Evolutionary conservation across 306 rosid species (phyloP).

Genomic region (Castanea sativa): DNA sequence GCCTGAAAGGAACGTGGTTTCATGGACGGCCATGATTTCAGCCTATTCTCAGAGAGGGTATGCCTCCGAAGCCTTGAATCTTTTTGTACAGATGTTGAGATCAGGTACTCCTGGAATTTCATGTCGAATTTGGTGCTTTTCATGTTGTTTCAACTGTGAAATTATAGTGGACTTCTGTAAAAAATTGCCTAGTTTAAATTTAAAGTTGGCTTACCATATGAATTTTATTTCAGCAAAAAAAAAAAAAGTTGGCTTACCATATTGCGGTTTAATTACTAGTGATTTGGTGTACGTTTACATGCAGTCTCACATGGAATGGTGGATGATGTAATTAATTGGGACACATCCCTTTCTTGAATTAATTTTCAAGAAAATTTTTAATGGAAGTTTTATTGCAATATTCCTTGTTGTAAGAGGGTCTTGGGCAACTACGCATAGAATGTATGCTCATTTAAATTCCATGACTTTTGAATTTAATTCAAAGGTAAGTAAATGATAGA

Average conservation of each 20-base stretch:
- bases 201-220: neutral
- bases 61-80: constrained; percentile 57
- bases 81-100: constrained; percentile 71
- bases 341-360: neutral
- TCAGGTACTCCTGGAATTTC: constrained; percentile 47
- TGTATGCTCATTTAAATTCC: neutral
- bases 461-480: neutral
- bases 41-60: constrained; percentile 74
- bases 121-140: neutral
- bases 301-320: neutral
- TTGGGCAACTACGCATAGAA: neutral
- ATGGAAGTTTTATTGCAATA: neutral
- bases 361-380: neutral
- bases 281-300: neutral
- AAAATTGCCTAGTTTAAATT: neutral
- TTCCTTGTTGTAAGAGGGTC: neutral
- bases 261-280: too few relatives aligned
- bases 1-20: constrained; percentile 65
- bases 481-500: neutral
- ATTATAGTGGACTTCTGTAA: constrained; percentile 3
- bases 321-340: neutral
- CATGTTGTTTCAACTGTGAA: neutral
- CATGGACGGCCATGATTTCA: constrained; percentile 90
- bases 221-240: neutral
- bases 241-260: too few relatives aligned